Conservation (phyloP, 176 grass and related monocot species). For the Pontederia crassipes region DNA sequence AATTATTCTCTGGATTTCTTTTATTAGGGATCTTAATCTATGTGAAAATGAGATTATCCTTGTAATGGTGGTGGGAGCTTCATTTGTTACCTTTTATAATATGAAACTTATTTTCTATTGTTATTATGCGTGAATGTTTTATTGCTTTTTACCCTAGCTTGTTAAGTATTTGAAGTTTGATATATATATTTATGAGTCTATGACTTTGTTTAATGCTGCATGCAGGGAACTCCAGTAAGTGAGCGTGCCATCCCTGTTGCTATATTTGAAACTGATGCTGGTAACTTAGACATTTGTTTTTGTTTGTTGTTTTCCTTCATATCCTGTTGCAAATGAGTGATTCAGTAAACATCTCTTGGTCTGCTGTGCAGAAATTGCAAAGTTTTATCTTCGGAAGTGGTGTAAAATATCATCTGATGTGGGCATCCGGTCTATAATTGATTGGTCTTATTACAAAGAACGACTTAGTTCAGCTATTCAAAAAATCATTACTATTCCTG, state of each 20-base stretch:
- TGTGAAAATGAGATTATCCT: too few relatives aligned
- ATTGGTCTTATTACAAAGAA: slow-evolving; percentile 97
- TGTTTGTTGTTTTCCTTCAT: slow-evolving; percentile 1
- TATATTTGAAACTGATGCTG: slow-evolving; percentile 90
- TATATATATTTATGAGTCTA: not conserved
- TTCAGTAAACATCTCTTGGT: not conserved
- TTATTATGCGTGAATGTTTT: too few relatives aligned
- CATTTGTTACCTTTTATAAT: too few relatives aligned
- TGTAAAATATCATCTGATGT: slow-evolving; percentile 77
- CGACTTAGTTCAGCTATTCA: slow-evolving; percentile 82
- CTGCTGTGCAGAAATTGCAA: slow-evolving; percentile 47
- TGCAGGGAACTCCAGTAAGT: slow-evolving; percentile 95
- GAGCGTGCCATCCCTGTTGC: slow-evolving; percentile 89
- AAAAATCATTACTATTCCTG: slow-evolving; percentile 98
- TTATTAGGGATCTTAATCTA: too few relatives aligned
- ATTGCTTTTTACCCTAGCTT: too few relatives aligned
- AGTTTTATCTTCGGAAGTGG: slow-evolving; percentile 87
- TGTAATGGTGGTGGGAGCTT: too few relatives aligned
- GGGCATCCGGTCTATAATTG: slow-evolving; percentile 70
- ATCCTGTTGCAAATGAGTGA: not conserved
- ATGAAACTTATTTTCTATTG: too few relatives aligned
- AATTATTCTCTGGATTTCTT: too few relatives aligned
- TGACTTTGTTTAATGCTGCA: slow-evolving; percentile 19
- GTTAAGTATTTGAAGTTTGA: too few relatives aligned
- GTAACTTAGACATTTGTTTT: slow-evolving; percentile 30